phyloP scores from a whole-genome alignment of 1,139 yeast species.

The Magnusiomyces tetraspermus region DNA sequence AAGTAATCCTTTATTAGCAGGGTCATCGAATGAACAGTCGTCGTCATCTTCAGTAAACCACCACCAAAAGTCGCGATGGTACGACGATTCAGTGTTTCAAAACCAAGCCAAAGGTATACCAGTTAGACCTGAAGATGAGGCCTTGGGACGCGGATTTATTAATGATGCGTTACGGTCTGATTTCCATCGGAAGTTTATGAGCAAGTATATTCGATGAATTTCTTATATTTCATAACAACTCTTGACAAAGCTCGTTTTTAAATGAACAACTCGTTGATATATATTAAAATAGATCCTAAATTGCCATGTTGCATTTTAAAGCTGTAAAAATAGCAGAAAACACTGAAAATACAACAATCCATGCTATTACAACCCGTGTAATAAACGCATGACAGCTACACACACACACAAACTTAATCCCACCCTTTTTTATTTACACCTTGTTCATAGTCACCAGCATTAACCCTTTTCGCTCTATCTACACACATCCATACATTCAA shows the following conservation, averaged over 20 bases:
- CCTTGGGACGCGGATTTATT: conserved; percentile 36
- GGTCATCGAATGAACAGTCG: conserved; percentile 4
- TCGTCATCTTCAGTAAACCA: conserved; percentile 15
- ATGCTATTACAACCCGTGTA: too few species aligned
- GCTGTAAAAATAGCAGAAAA: too few species aligned
- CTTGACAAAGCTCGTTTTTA: background rate
- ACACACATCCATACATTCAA: too few species aligned
- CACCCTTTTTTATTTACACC: background rate
- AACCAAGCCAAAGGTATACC: conserved; percentile 29
- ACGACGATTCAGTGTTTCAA: conserved; percentile 41
- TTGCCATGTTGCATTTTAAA: too few species aligned
- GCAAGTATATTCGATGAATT: conserved; percentile 51
- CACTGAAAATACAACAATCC: too few species aligned
- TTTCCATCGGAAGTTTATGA: conserved; percentile 60
- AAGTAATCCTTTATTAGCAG: conserved; percentile 40
- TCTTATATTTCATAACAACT: too few species aligned
- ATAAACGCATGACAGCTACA: too few species aligned
- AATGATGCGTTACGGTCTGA: conserved; percentile 63
- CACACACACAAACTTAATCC: too few species aligned
- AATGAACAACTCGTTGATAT: too few species aligned
- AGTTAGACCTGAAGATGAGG: conserved; percentile 14
- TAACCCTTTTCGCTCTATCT: too few species aligned
- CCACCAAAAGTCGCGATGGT: conserved; percentile 28
- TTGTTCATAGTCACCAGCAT: background rate
- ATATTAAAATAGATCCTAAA: too few species aligned